These are phyloP conservation scores for Aureobasidium sp. DNA, from an alignment of 2,329 filamentous ascomycete species.

Conservation along the genomic window DNA sequence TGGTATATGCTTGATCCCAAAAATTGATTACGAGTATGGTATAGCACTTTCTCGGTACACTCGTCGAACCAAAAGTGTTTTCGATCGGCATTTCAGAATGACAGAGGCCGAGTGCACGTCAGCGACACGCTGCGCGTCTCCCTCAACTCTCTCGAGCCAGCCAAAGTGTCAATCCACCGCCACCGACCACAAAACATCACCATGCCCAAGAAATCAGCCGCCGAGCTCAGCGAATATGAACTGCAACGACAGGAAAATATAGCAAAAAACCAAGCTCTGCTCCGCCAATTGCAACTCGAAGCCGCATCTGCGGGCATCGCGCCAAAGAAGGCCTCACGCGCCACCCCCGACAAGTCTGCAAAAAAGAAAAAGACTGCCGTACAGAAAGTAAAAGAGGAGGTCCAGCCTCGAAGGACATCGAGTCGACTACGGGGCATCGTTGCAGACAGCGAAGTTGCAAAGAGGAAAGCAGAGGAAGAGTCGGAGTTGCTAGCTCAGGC, in stretches of 20 bases:
- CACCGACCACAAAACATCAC: conserved; percentile 12
- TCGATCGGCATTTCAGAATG: neutral
- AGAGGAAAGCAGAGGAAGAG: conserved; percentile 60
- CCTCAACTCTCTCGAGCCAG: neutral
- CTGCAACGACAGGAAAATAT: conserved; percentile 78
- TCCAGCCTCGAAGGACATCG: conserved; percentile 49
- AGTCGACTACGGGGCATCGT: conserved; percentile 54
- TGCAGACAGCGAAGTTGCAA: conserved; percentile 58
- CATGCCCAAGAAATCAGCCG: conserved; percentile 30
- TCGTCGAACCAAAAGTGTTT: neutral
- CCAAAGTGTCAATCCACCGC: neutral
- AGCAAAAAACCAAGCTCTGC: conserved; percentile 70
- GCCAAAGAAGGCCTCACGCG: conserved; percentile 37
- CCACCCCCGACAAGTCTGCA: conserved; percentile 37
- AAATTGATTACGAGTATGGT: neutral
- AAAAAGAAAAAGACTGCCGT: conserved; percentile 36
- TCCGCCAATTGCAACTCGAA: conserved; percentile 65
- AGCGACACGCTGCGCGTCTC: conserved; percentile 3
- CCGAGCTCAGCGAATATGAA: conserved; percentile 73
- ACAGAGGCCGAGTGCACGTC: neutral
- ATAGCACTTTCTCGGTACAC: neutral
- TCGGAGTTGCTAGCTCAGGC: conserved; percentile 47
- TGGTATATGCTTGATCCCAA: neutral
- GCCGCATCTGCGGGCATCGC: conserved; percentile 62
- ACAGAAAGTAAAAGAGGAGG: conserved; percentile 50